Evolutionary conservation across 345 rosid genomes (phyloP).

Genomic region (Camelina hispida): DNA sequence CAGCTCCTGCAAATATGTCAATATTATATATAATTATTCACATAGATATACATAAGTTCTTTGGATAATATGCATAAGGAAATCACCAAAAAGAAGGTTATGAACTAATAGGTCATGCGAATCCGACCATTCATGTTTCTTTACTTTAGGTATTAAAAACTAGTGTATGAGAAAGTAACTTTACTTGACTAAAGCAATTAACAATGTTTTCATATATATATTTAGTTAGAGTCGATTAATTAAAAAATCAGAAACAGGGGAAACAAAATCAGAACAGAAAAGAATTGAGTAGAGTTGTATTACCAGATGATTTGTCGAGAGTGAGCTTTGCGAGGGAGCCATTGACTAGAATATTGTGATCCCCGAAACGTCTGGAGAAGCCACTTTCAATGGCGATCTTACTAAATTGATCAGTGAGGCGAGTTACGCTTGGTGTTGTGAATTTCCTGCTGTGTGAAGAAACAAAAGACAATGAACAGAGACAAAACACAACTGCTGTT

Average conservation of each 20-base stretch:
- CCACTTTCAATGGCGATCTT: constrained; percentile 56
- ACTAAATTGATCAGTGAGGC: constrained; percentile 64
- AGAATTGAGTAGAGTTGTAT: not conserved
- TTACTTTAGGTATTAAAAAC: no score
- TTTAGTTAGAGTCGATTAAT: not conserved
- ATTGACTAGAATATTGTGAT: constrained; percentile 58
- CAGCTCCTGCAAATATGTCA: constrained; percentile 64
- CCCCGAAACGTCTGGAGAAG: constrained; percentile 59
- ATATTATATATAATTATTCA: not conserved
- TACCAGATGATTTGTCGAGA: constrained; percentile 79
- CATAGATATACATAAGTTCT: not conserved
- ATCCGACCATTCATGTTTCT: no score
- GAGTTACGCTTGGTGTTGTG: constrained; percentile 61
- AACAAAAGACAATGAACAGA: constrained; percentile 51
- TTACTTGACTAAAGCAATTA: not conserved
- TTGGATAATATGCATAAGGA: constrained; percentile 2
- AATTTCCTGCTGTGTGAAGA: constrained; percentile 64
- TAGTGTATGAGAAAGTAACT: constrained; percentile 7
- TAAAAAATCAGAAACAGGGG: not conserved
- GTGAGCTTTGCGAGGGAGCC: constrained; percentile 68
- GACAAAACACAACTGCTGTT: constrained; percentile 43
- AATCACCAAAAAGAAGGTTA: not conserved
- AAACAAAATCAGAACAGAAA: not conserved
- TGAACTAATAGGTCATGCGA: not conserved
- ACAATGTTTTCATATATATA: not conserved